Conservation (phyloP, 495 filamentous ascomycete species). For the Amphirosellinia nigrospora region DNA sequence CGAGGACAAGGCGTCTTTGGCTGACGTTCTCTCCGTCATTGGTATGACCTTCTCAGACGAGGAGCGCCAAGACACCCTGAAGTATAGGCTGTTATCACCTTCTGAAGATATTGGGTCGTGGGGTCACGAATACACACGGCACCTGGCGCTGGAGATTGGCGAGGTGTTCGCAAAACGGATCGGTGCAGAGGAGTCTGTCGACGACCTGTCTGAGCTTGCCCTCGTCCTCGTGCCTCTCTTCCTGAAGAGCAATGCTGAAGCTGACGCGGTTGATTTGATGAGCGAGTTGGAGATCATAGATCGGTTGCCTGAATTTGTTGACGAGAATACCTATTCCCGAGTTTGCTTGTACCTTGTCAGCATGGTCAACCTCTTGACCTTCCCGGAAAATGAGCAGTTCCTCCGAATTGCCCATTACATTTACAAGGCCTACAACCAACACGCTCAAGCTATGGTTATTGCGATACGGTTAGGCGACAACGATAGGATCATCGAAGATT, state of each 20-base stretch:
- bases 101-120: conserved; percentile 93
- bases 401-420: conserved; percentile 88
- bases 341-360: conserved; percentile 98
- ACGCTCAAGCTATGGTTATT: conserved; percentile 90
- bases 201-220: conserved; percentile 83
- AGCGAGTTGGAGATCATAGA: conserved; percentile 97
- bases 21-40: conserved; percentile 94
- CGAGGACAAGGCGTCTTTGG: conserved; percentile 84
- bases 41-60: conserved; percentile 99
- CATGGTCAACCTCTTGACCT: conserved; percentile 97
- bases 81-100: conserved; percentile 89
- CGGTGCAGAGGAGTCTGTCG: conserved; percentile 60
- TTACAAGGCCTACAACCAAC: conserved; percentile 89
- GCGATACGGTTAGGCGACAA: conserved; percentile 91
- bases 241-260: conserved; percentile 95
- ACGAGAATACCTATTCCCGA: conserved; percentile 90
- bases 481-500: conserved; percentile 77
- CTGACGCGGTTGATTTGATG: conserved; percentile 95
- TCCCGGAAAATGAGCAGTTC: conserved; percentile 95
- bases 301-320: conserved; percentile 83
- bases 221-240: conserved; percentile 90
- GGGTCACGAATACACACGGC: conserved; percentile 98
- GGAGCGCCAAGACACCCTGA: conserved; percentile 91
- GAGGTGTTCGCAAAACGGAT: conserved; percentile 84
- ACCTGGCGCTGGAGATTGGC: conserved; percentile 94